Conservation (phyloP, 345 rosid genomes). For the Gossypium bickii region DNA sequence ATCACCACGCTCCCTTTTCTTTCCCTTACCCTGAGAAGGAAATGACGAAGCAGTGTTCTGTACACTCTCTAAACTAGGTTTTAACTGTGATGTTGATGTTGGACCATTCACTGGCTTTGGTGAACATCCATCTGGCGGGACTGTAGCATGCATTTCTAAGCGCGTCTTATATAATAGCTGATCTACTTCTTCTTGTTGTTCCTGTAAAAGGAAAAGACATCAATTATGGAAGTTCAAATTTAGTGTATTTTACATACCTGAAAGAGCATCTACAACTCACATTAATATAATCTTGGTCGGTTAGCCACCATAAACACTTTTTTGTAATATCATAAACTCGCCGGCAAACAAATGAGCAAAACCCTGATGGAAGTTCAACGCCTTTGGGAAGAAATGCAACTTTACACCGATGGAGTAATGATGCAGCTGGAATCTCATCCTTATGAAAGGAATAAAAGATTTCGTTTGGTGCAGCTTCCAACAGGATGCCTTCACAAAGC, state of each 20-base stretch:
- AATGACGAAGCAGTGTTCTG: slow-evolving; percentile 55
- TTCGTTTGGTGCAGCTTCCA: slow-evolving; percentile 92
- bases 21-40: slow-evolving; percentile 77
- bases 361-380: slow-evolving; percentile 64
- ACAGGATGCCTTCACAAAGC: slow-evolving; percentile 73
- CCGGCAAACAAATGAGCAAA: slow-evolving; percentile 43
- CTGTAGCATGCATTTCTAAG: slow-evolving; percentile 74
- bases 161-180: slow-evolving; percentile 57
- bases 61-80: slow-evolving; percentile 57
- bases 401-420: slow-evolving; percentile 93
- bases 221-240: background rate
- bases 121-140: slow-evolving; percentile 50
- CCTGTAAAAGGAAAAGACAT: slow-evolving; percentile 30
- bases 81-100: slow-evolving; percentile 60
- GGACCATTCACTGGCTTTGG: slow-evolving; percentile 49
- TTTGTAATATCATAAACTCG: slow-evolving; percentile 52
- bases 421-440: slow-evolving; percentile 49
- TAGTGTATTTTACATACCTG: background rate
- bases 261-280: slow-evolving; percentile 42
- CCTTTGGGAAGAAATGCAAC: slow-evolving; percentile 87
- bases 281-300: slow-evolving; percentile 79
- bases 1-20: slow-evolving; percentile 84
- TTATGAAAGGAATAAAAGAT: slow-evolving; percentile 60
- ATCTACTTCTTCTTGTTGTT: slow-evolving; percentile 75
- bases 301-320: slow-evolving; percentile 85